These are phyloP conservation scores for Neopestalotiopsis sp. DNA, from an alignment of 2,329 filamentous ascomycete species.

Conservation along the genomic window DNA sequence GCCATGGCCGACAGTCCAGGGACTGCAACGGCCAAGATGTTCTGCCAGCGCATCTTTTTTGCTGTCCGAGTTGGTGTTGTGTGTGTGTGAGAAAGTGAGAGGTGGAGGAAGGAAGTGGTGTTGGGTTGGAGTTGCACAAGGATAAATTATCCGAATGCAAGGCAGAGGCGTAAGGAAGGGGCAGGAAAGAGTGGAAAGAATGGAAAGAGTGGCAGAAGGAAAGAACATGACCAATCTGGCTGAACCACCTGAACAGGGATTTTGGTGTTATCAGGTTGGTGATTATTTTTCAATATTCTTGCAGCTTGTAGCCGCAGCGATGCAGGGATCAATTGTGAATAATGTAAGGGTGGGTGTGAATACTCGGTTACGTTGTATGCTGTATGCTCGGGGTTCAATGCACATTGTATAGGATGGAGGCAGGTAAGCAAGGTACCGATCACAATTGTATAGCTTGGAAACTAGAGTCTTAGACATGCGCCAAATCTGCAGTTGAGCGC, in stretches of 20 bases:
- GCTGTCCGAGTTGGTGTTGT: not conserved
- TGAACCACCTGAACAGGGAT: too few relatives aligned
- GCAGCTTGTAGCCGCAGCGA: not conserved
- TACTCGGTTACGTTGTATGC: not conserved
- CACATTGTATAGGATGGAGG: too few relatives aligned
- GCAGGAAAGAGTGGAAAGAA: not conserved
- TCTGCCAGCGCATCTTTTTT: not conserved
- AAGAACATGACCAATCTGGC: too few relatives aligned
- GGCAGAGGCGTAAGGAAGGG: not conserved
- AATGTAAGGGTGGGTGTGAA: not conserved
- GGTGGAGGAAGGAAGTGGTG: not conserved
- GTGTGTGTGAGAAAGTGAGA: not conserved
- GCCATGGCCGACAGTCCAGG: not conserved
- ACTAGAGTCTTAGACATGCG: not conserved
- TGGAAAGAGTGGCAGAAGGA: not conserved
- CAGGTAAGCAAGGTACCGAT: too few relatives aligned
- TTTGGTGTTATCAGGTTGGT: too few relatives aligned
- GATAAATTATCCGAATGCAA: not conserved
- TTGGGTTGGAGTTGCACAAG: not conserved
- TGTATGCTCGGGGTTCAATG: too few relatives aligned
- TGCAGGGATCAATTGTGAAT: not conserved
- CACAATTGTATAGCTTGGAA: too few relatives aligned
- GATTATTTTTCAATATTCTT: not conserved
- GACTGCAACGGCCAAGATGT: not conserved
- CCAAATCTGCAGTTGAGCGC: not conserved